Evolutionary conservation across 768 basidiomycete species (phyloP).

Genomic region (Lactarius evosmus): DNA sequence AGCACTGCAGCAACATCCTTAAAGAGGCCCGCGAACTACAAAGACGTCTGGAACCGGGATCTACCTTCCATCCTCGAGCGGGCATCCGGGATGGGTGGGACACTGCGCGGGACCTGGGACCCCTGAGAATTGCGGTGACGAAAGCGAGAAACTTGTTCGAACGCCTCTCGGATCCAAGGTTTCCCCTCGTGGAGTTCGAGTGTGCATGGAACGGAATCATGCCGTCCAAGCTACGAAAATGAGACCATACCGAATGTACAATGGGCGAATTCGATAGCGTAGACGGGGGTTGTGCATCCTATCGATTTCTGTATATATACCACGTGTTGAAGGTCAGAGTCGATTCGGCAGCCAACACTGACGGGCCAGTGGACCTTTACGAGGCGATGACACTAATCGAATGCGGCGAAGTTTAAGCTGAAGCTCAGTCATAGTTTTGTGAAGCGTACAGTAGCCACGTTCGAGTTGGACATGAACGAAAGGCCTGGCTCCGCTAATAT

Average conservation of each 20-base stretch:
- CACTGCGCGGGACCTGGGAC: background rate
- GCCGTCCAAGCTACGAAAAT: constrained; percentile 4
- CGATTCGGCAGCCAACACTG: too few species aligned
- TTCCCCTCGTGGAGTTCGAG: constrained; percentile 12
- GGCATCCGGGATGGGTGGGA: background rate
- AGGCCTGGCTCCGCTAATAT: too few species aligned
- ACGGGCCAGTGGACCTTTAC: too few species aligned
- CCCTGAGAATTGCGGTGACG: constrained; percentile 2
- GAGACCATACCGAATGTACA: background rate
- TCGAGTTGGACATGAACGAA: too few species aligned
- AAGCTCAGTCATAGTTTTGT: too few species aligned
- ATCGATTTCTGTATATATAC: too few species aligned
- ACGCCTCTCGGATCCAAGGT: background rate
- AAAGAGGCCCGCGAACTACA: background rate
- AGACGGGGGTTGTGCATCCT: background rate
- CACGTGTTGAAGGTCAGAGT: too few species aligned
- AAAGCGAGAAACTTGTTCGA: constrained; percentile 6
- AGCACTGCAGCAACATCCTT: background rate
- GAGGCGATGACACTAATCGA: too few species aligned
- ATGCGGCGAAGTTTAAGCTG: too few species aligned
- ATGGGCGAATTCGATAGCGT: background rate
- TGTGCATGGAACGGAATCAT: constrained; percentile 21
- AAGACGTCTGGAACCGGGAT: constrained; percentile 1
- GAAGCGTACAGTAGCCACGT: too few species aligned
- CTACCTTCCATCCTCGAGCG: background rate